Base-by-base conservation (phyloP, 2,329 filamentous ascomycete genomes). In the Cytospora schulzeri region DNA sequence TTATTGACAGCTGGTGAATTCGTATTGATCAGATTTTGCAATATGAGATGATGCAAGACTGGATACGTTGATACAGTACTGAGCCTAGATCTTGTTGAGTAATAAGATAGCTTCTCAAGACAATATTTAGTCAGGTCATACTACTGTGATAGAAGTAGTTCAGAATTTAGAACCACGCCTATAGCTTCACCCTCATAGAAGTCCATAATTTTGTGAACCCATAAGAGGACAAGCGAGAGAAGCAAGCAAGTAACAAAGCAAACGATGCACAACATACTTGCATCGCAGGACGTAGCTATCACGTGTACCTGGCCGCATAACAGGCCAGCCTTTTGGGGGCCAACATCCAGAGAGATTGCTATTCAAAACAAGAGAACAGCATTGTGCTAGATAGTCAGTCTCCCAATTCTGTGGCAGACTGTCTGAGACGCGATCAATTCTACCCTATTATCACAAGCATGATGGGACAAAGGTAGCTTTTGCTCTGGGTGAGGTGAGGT, bases 211-310 rank as follows among this genome's bases (percentile, higher is more conserved):
- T 48, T 48, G n/a, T 9, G 11, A 22, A 12, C n/a, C n/a, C 8
- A 19, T 2, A 9, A 48, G 17, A 14, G 14, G 45, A 12, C 7
- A 48, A 19, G 7, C 5, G 9, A 8, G 22, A 31, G 19, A n/a
- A 41, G 14, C 22, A 24, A 48, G n/a, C n/a, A n/a, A 24, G 45
- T 14, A 55, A 59, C 31, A 14, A 41, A 45, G 59, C 38, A 63
- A 74, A 73, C 66, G 62, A 69, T 73, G 72, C 71, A 73, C 67
- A 66, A 73, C 71, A 73, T 73, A 71, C 66, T 64, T 71, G 69
- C 72, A 70, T 70, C 68, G 71, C 71, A 73, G 67, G 54, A 67
- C 35, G 28, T 31, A 17, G 1, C 2, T 45, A 62, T 71, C 72
- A 73, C 71, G 71, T 73, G 72, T 68, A 52, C 8, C 41, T 61